Conservation (phyloP, 2,329 filamentous ascomycete species). For the Phaeosphaeriaceae sp. region DNA sequence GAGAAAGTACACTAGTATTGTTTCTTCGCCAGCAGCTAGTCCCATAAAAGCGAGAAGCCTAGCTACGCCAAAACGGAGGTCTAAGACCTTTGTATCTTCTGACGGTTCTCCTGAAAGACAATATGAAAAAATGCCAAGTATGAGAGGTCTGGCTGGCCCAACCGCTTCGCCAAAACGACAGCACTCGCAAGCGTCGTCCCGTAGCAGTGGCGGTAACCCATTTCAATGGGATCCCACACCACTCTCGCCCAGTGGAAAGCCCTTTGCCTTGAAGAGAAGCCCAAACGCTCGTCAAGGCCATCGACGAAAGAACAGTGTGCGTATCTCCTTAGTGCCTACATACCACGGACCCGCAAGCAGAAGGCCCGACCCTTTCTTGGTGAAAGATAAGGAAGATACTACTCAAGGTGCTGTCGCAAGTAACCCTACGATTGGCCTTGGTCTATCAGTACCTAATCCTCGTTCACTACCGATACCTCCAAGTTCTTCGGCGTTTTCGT, state of each 20-base stretch:
- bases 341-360: conserved; percentile 48
- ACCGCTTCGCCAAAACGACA: conserved; percentile 44
- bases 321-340: conserved; percentile 53
- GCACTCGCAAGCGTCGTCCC: conserved; percentile 48
- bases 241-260: conserved; percentile 42
- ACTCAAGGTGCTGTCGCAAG: conserved; percentile 18
- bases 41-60: conserved; percentile 33
- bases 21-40: conserved; percentile 38
- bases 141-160: conserved; percentile 41
- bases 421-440: conserved; percentile 11
- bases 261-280: conserved; percentile 54
- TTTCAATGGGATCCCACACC: conserved; percentile 54
- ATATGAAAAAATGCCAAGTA: conserved; percentile 38
- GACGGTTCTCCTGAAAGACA: conserved; percentile 48
- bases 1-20: too few species aligned
- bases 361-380: conserved; percentile 43
- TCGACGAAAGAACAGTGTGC: conserved; percentile 53
- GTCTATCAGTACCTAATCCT: conserved; percentile 20
- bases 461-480: conserved; percentile 34
- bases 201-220: conserved; percentile 55
- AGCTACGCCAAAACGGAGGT: conserved; percentile 45
- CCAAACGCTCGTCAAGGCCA: conserved; percentile 54
- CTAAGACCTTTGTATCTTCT: conserved; percentile 44
- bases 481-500: conserved; percentile 40
- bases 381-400: conserved; percentile 49